Evolutionary conservation across 495 filamentous ascomycete genomes (phyloP), one percentile per base, ranked within the genome.

Genomic region (Talaromyces ruber): DNA sequence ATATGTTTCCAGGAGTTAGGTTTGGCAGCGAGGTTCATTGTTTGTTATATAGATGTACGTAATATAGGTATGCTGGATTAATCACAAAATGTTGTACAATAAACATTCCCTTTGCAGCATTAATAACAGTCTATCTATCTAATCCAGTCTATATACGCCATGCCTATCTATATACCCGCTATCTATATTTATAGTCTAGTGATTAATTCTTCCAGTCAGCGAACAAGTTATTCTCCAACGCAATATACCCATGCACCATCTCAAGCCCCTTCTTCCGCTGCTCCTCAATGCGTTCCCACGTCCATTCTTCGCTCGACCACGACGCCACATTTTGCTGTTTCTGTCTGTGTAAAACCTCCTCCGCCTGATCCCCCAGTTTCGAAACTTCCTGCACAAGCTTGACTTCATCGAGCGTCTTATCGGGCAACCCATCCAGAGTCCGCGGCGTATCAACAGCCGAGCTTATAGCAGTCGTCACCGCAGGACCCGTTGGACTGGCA

Each of bases 261-360:
- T 70, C 67, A 65, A 86, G 66, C 11, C 84, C 86, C 50, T 83
- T 74, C 62, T 70, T 63, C 24, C 86, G 72, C 70, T 87, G 82
- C 62, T 74, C 73, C 62, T 89, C 86, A 24, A 89, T 78, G 5
- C 72, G 65, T 63, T 82, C 78, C 76, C 82, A 82, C 5, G 76
- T 77, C 79, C 80, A 85, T 54, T 80, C 79, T 2, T 70, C 71
- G 29, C 66, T 58, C 62, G 66, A 64, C 74, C 77, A 78, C 39
- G 69, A 71, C 52, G 67, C 68, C 0, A 65, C 63, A 62, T 79
- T 79, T 16, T 64, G 67, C 60, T 69, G 66, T 56, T 72, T 66
- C 63, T 76, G 66, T 52, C 67, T 64, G 58, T 74, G 71, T 28
- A 78, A 55, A 21, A 51, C 62, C 14, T 70, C 67, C 9, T 29